Percentiles rank a stretch among this genome's conserved stretches.
Conservation (phyloP, 495 filamentous ascomycete species). For the Penicillium cosmopolitanum region DNA sequence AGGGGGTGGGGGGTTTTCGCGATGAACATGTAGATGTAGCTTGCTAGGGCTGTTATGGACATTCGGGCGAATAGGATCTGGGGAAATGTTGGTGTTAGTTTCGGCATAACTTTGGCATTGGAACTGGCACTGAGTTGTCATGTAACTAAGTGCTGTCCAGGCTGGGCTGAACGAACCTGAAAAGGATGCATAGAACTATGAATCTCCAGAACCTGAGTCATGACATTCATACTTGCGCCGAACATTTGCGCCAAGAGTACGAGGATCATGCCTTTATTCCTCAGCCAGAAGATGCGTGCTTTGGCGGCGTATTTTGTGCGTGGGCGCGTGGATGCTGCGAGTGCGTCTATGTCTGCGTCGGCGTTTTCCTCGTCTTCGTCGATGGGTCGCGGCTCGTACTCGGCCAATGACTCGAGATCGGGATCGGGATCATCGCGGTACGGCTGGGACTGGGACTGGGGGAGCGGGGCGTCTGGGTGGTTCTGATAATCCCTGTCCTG, state of each 20-base stretch:
- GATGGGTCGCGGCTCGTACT: conserved; percentile 29
- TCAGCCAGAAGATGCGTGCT: conserved; percentile 42
- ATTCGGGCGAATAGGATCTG: conserved; percentile 84
- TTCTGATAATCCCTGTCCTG: conserved; percentile 13
- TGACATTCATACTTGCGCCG: conserved; percentile 85
- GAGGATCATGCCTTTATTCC: conserved; percentile 74
- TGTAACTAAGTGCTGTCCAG: too few species aligned
- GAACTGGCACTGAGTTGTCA: too few species aligned
- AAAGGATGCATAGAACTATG: conserved; percentile 80
- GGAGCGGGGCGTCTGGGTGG: conserved; percentile 32
- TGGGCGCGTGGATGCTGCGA: conserved; percentile 10
- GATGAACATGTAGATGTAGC: conserved; percentile 76
- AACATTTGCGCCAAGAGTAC: conserved; percentile 82
- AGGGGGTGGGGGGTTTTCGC: conserved; percentile 68
- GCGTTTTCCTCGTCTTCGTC: conserved; percentile 15
- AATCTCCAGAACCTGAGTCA: conserved; percentile 76
- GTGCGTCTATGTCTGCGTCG: not conserved
- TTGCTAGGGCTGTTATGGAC: conserved; percentile 71
- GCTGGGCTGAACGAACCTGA: conserved; percentile 53
- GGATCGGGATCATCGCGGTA: conserved; percentile 22
- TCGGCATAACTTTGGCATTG: not conserved
- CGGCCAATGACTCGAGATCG: conserved; percentile 11
- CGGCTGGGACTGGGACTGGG: not conserved
- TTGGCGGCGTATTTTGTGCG: conserved; percentile 33
- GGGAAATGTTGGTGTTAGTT: not conserved